A percentile compares a stretch with the other conserved stretches of the same genome.
Evolutionary conservation across 768 basidiomycete genomes (phyloP).

Genomic region (button mushroom (Agaricus bisporus)): DNA sequence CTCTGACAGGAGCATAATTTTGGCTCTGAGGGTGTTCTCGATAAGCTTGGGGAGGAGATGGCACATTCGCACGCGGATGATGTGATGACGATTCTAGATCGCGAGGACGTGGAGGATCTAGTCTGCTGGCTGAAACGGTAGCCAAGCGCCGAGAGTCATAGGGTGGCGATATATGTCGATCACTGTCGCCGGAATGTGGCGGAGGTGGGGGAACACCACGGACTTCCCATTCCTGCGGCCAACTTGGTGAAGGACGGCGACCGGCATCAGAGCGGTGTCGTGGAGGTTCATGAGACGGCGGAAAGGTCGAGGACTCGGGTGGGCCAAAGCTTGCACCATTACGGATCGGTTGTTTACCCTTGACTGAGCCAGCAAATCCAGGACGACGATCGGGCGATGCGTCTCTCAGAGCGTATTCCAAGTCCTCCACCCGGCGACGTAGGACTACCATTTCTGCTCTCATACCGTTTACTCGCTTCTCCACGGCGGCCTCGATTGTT

Average conservation of each 20-base stretch:
- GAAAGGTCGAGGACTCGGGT: constrained; percentile 39
- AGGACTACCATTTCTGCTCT: constrained; percentile 57
- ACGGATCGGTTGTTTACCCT: constrained; percentile 13
- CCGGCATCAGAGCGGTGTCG: constrained; percentile 29
- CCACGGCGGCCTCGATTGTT: constrained; percentile 53
- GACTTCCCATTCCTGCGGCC: constrained; percentile 27
- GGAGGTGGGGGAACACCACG: constrained; percentile 28
- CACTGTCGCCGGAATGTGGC: constrained; percentile 20
- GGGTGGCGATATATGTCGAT: constrained; percentile 41
- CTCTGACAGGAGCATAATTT: constrained; percentile 14
- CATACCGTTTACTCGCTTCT: constrained; percentile 52
- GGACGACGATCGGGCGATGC: constrained; percentile 3
- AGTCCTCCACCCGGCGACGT: constrained; percentile 58
- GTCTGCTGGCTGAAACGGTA: constrained; percentile 42
- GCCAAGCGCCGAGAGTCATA: constrained; percentile 40
- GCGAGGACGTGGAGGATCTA: constrained; percentile 36
- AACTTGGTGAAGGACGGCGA: constrained; percentile 35
- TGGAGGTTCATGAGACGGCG: constrained; percentile 21
- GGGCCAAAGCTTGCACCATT: constrained; percentile 15
- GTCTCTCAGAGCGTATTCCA: constrained; percentile 46
- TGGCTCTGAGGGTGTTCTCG: constrained; percentile 23
- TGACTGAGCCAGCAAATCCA: not conserved
- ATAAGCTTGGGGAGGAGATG: constrained; percentile 28
- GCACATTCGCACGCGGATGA: constrained; percentile 16
- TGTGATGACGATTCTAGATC: constrained; percentile 19